Percentiles rank a stretch among this genome's conserved stretches.
Conservation (phyloP, 73 alveolate genomes). For the Paramecium biaurelia region DNA sequence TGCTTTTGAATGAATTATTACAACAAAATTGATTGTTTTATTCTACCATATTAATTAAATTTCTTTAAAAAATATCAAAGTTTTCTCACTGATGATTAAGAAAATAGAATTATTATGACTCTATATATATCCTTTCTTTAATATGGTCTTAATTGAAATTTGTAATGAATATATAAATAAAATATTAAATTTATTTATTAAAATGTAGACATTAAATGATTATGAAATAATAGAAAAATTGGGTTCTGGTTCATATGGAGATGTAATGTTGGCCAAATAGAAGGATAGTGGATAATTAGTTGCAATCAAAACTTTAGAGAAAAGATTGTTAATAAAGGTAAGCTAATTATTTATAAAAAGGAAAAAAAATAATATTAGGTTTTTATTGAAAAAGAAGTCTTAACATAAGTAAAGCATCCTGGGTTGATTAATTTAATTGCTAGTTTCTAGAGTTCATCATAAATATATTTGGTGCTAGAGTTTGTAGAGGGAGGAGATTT, state of each 20-base stretch:
- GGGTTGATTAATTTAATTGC: slow-evolving; percentile 63
- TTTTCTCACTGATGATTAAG: not conserved
- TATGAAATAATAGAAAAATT: not conserved
- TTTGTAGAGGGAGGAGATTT: slow-evolving; percentile 73
- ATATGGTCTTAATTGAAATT: not conserved
- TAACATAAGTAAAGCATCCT: slow-evolving; percentile 55
- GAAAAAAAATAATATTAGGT: slow-evolving; percentile 54
- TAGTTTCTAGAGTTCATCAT: slow-evolving; percentile 57
- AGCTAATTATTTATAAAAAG: not conserved
- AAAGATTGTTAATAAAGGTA: not conserved
- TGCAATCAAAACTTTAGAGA: not conserved
- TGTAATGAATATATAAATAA: too few species aligned
- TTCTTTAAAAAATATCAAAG: too few species aligned
- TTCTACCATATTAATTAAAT: too few species aligned
- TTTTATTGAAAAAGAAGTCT: slow-evolving; percentile 55
- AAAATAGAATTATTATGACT: too few species aligned
- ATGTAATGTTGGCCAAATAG: not conserved
- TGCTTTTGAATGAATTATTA: too few species aligned
- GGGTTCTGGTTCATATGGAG: slow-evolving; percentile 12
- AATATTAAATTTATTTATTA: not conserved
- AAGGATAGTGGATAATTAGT: not conserved
- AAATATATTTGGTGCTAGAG: slow-evolving; percentile 66
- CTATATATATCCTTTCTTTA: not conserved
- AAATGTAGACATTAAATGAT: not conserved
- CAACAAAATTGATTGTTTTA: too few species aligned